Base-by-base conservation (phyloP, 345 rosid species). In the Ceriops tagal region DNA sequence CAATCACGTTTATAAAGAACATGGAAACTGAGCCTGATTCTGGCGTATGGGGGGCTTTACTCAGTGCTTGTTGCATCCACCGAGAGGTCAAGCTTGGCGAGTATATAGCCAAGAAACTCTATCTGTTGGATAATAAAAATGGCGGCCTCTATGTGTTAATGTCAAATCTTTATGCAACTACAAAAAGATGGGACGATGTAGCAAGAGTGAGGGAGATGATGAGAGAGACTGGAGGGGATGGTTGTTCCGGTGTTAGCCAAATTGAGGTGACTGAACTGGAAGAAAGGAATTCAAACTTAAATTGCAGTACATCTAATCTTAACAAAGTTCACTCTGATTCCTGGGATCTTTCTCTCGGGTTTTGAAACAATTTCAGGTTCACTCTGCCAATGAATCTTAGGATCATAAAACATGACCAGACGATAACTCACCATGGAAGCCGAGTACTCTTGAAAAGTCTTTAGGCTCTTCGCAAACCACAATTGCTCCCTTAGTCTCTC, bases 91-190 rank as follows among this genome's bases (percentile, higher is more conserved):
- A 76, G 82, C 83, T 92, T 34, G 98, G 96, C 64, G 95, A 90
- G 71, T 90, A 76, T 73, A 69, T 88, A 73, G 91, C 96, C 70
- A 90, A 84, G 86, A 90, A 86, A 72, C 32, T 88, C 47, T 84
- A 84, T 69, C 79, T 88, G 65, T 63, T 86, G 85, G 95, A 90
- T 76, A 66, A 74, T 62, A 75, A 66, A 67, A 86, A 87, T 60
- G 91, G 96, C 26, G 98, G 96, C 18, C 73, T 92, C 56, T 92
- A 90, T 60, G 88, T 92, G 19, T 70, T 87, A 79, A 88, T 92
- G 96, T 92, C 98, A 19, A 92, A 92, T 81, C 83, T 92, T 24
- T 92, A 90, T 74, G 98, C 98, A 53, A 74, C 82, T 31, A 69
- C 76, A 69, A 85, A 66, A 69, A 88, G 87, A 83, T 92, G 92